Base-by-base conservation (phyloP, 2,329 filamentous ascomycete species). In the Penicillium glabrum region DNA sequence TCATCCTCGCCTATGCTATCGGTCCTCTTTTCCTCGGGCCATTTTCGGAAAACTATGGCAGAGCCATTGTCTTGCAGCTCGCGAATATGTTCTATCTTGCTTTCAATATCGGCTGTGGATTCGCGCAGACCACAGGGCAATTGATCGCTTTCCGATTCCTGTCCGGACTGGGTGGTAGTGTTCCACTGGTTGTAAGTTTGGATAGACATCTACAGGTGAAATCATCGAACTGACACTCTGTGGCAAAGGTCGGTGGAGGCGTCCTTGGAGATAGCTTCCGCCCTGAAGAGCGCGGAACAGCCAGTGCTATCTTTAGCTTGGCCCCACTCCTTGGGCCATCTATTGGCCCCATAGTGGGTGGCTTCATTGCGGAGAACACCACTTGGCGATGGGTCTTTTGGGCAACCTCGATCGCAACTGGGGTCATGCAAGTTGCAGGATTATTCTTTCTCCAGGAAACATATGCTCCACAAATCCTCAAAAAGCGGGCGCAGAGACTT, bases 371-470 rank as follows among this genome's bases (percentile, higher is more conserved):
- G 0, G 71, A 86, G 63, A 46, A 81, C 77, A 82, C 80, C 8
- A 84, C 80, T 0, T 90, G 88, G 88, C 80, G 86, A 37, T 90
- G 88, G 88, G 82, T 83, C 6, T 90, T 90, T 72, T 89, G 81
- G 72, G 79, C 83, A 0, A 87, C 84, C 0, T 82, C 84, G 1
- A 85, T 89, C 54, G 77, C 77, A 39, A 83, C 83, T 53, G 86
- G 77, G 3, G 57, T 82, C 14, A 80, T 89, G 46, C 85, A 88
- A 67, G 61, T 79, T 13, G 71, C 80, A 3, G 86, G 86, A 5
- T 69, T 88, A 46, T 80, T 85, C 65, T 80, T 85, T 57, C 75
- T 85, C 3, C 77, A 79, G 54, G 86, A 89, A 68, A 88, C 85
- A 1, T 88, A 88, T 68, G 81, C 80, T 0, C 84, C 85, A 0